Percentiles rank a stretch among this genome's conserved stretches.
phyloP scores from a whole-genome alignment of 2,329 filamentous ascomycete species.

The Juglanconis oblonga region DNA sequence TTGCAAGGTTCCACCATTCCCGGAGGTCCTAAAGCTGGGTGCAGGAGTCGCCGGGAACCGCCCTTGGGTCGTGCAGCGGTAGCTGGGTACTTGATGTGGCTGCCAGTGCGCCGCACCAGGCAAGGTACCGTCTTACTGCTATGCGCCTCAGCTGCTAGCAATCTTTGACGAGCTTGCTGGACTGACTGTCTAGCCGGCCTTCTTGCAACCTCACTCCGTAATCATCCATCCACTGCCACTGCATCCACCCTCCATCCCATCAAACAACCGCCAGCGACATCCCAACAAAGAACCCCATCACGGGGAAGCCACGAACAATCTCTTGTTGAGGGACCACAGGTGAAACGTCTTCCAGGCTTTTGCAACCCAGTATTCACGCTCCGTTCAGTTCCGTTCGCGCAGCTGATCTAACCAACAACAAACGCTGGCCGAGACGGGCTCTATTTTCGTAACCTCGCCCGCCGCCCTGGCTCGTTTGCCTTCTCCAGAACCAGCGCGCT shows the following conservation, averaged over 20 bases:
- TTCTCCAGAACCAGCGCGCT: neutral
- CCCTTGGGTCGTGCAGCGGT: neutral
- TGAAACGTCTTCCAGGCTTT: conserved; percentile 3
- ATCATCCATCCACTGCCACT: conserved; percentile 1
- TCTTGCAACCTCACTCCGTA: conserved; percentile 10
- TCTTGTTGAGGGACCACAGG: neutral
- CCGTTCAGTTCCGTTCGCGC: conserved; percentile 1
- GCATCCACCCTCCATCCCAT: conserved; percentile 9
- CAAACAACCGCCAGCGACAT: conserved; percentile 4
- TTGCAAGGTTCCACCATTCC: neutral
- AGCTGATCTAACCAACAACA: conserved; percentile 17
- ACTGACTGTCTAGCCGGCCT: conserved; percentile 1
- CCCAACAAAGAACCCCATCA: conserved; percentile 2
- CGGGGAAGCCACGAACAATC: neutral
- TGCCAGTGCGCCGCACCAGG: neutral
- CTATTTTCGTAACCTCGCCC: conserved; percentile 2
- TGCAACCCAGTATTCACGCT: conserved; percentile 3
- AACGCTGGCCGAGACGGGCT: conserved; percentile 4
- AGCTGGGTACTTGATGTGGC: neutral
- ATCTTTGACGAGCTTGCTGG: conserved; percentile 17
- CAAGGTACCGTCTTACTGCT: conserved; percentile 1
- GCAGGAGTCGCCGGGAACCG: neutral
- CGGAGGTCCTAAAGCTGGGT: neutral
- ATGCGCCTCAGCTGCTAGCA: conserved; percentile 2
- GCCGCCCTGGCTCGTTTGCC: conserved; percentile 9